These are phyloP conservation scores for Eimeria maxima DNA, from an alignment of 169 alveolate genomes.

Conservation along the genomic window DNA sequence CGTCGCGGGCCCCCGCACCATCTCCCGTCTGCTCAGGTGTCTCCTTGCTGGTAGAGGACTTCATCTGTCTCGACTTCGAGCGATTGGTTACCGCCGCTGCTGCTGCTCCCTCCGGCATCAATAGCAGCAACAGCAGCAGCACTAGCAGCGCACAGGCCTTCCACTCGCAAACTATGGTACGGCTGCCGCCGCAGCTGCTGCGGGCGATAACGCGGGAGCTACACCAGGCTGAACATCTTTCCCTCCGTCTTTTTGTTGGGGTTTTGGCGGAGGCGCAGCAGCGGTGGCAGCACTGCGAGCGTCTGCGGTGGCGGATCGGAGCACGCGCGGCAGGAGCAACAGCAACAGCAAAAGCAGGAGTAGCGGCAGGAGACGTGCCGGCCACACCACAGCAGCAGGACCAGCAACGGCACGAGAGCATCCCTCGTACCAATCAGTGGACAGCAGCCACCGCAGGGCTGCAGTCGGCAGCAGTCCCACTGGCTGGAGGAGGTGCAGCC, in stretches of 20 bases:
- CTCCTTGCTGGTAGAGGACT: conserved; percentile 17
- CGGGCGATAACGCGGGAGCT: neutral
- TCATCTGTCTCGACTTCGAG: conserved; percentile 53
- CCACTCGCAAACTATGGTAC: neutral
- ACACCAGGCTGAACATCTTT: conserved; percentile 19
- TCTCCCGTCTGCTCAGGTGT: conserved; percentile 32
- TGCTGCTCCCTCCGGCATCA: neutral
- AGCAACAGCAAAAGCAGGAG: neutral
- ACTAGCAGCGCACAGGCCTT: neutral
- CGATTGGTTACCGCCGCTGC: conserved; percentile 47
- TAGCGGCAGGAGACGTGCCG: neutral
- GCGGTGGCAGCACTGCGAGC: conserved; percentile 17
- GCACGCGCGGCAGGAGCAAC: conserved; percentile 10
- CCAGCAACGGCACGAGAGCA: conserved; percentile 20
- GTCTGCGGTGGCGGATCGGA: conserved; percentile 36
- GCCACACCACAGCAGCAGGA: conserved; percentile 12
- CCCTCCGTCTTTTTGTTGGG: neutral
- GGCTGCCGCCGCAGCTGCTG: conserved; percentile 45
- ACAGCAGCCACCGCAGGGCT: conserved; percentile 26
- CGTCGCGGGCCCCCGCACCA: neutral
- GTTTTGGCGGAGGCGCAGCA: conserved; percentile 49
- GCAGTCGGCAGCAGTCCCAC: neutral
- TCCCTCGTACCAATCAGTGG: neutral
- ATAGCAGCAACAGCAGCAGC: neutral
- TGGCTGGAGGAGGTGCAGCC: neutral